A percentile compares a stretch with the other conserved stretches of the same genome.
phyloP scores from a whole-genome alignment of 768 basidiomycete species.

The Rhodotorula babjevae region DNA sequence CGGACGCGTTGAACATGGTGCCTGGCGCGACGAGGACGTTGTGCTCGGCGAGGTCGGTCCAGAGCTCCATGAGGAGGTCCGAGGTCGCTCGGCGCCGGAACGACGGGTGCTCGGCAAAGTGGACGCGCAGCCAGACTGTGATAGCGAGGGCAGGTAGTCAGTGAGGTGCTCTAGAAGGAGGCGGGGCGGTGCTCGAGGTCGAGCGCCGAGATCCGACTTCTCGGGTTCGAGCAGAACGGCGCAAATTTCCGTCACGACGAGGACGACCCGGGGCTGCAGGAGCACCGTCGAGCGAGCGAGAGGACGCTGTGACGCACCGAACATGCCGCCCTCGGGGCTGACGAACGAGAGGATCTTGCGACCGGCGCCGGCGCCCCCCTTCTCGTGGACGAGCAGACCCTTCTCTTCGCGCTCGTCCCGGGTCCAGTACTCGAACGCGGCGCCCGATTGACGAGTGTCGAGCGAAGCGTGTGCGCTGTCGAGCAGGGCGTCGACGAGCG shows the following conservation, averaged over 20 bases:
- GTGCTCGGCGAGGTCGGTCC: slow-evolving; percentile 58
- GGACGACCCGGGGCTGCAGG: too few relatives aligned
- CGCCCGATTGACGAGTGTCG: slow-evolving; percentile 52
- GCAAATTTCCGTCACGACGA: too few relatives aligned
- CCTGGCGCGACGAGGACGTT: slow-evolving; percentile 66
- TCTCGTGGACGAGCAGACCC: slow-evolving; percentile 55
- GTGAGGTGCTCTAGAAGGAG: too few relatives aligned
- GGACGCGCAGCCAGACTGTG: slow-evolving; percentile 57
- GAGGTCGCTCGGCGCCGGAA: slow-evolving; percentile 47
- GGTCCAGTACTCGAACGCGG: slow-evolving; percentile 44
- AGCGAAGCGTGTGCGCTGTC: slow-evolving; percentile 53
- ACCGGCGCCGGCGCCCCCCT: slow-evolving; percentile 41
- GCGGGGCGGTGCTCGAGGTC: too few relatives aligned
- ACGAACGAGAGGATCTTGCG: slow-evolving; percentile 61
- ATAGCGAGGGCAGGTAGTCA: background rate
- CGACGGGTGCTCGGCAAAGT: slow-evolving; percentile 59
- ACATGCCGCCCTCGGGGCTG: slow-evolving; percentile 79
- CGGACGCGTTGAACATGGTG: slow-evolving; percentile 46
- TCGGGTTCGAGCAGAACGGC: too few relatives aligned
- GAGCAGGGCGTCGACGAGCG: slow-evolving; percentile 60
- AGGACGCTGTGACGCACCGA: slow-evolving; percentile 53
- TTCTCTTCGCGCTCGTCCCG: slow-evolving; percentile 48
- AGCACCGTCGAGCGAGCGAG: background rate
- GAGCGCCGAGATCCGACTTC: too few relatives aligned
- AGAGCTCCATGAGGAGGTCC: slow-evolving; percentile 57